phyloP scores from a whole-genome alignment of 78 protist species.

The Dictyostelium intermedium region DNA sequence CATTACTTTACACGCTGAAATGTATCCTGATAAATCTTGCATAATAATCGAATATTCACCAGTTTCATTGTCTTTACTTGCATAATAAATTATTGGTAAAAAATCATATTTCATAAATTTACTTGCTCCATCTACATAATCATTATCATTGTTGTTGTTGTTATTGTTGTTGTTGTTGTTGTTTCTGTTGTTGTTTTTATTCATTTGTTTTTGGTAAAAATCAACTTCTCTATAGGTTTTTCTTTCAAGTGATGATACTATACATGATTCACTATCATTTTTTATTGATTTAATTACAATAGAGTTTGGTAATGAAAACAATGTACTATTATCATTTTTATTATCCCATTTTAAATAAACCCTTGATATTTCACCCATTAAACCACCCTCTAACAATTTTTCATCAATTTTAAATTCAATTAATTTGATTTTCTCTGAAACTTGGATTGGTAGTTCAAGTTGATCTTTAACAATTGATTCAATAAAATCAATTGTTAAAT shows the following conservation, averaged over 20 bases:
- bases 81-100: neutral
- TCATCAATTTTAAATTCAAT: neutral
- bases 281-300: neutral
- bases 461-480: neutral
- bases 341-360: neutral
- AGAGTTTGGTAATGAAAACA: neutral
- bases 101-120: neutral
- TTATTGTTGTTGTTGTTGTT: neutral
- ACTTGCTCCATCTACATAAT: no score
- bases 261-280: neutral
- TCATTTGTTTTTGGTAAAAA: neutral
- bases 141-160: neutral
- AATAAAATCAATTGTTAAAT: neutral
- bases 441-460: neutral
- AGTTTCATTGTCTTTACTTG: neutral
- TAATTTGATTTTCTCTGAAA: neutral
- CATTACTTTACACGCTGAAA: neutral
- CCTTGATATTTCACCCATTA: neutral
- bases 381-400: neutral
- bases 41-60: neutral
- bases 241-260: neutral
- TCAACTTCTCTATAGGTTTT: neutral
- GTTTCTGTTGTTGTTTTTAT: neutral
- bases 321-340: neutral
- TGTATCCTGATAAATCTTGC: constrained; percentile 5